Conservation (phyloP, 2,329 filamentous ascomycete genomes). For the Pseudogymnoascus sp. region DNA sequence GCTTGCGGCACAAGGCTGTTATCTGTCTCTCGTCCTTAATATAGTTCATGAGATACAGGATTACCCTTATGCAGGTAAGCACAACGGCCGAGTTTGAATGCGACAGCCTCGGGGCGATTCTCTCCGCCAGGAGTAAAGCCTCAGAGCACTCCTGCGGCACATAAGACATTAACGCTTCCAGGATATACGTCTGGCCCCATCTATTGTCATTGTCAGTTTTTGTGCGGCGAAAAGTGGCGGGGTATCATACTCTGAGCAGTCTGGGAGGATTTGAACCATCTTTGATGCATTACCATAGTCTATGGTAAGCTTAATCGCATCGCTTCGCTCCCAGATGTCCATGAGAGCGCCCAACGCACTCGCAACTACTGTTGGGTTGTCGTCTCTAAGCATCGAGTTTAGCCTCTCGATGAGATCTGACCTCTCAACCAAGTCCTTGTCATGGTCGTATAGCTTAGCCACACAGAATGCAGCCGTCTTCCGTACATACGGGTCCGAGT, state of each 20-base stretch:
- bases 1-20: constrained; percentile 76
- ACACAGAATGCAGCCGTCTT: constrained; percentile 96
- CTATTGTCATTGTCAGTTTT: constrained; percentile 36
- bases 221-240: neutral
- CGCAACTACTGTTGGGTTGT: constrained; percentile 95
- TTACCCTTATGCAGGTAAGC: constrained; percentile 89
- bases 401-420: constrained; percentile 89
- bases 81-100: constrained; percentile 97
- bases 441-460: constrained; percentile 95
- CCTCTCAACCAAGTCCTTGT: constrained; percentile 77
- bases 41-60: constrained; percentile 98
- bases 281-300: constrained; percentile 97
- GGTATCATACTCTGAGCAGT: constrained; percentile 81
- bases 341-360: constrained; percentile 85
- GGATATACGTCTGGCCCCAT: constrained; percentile 98
- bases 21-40: constrained; percentile 88
- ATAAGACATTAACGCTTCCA: constrained; percentile 96
- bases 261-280: constrained; percentile 90
- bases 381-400: constrained; percentile 83
- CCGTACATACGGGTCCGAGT: constrained; percentile 88
- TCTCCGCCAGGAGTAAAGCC: constrained; percentile 80
- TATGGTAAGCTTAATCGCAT: constrained; percentile 95
- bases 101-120: constrained; percentile 89
- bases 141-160: constrained; percentile 86
- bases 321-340: constrained; percentile 97